Evolutionary conservation across 2,329 filamentous ascomycete genomes (phyloP), one percentile per base, ranked within the genome.

Genomic region (Penicillium italicum): DNA sequence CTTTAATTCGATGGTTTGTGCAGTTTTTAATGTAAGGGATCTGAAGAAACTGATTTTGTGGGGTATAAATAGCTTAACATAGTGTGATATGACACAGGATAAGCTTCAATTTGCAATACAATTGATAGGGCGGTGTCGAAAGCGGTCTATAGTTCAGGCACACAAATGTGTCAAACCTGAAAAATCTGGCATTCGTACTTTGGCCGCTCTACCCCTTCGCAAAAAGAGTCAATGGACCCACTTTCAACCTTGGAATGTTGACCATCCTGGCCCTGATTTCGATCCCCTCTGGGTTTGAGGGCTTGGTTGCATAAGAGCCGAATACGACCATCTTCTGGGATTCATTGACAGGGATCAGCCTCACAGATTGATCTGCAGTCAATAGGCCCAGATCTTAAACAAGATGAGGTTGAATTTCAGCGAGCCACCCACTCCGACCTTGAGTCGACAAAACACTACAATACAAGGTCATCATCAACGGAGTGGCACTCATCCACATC

Each of bases 381-480:
- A 5, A 37, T 12, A 8, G 4, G 26, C 12, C 5, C 14, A 28
- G 26, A 24, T 26, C 28, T 30, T 10, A 14, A 48, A 18, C 24
- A 43, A 31, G 2, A 70, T 70, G 69, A 61, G 63, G 48, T 53
- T 71, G 50, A 68, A 64, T 50, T 67, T 69, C 52, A 71, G 68
- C 38, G 64, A 67, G 37, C 62, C 69, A 24, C 53, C 67, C 2
- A 70, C 68, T 24, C 69, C 69, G 45, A 64, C 60, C 30, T 34
- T 71, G 57, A 71, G 68, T 57, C 68, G 68, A 16, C 69, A 69
- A 49, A 70, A 63, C 45, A 69, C 68, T 3, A 63, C 57, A 8
- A 45, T 63, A 12, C 49, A 65, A 22, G 56, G 54, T 26, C 62
- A 60, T 51, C 60, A 61, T 16, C 59, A 62, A 22, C 59, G 61